Base-by-base conservation (phyloP, 306 rosid genomes). In the Inga oerstediana region DNA sequence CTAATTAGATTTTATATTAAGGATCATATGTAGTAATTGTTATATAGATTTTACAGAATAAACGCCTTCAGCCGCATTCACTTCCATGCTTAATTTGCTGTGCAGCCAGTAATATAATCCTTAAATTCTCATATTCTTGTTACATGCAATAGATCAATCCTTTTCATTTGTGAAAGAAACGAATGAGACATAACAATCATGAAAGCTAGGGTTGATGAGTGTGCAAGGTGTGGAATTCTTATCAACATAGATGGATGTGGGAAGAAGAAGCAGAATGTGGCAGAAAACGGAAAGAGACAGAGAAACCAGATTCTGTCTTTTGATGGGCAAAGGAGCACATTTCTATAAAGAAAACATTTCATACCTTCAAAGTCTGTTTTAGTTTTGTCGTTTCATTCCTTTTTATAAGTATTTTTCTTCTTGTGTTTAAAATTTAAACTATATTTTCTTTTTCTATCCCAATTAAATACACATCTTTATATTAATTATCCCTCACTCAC, bases 251-350 rank as follows among this genome's bases (percentile, higher is more conserved):
- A 82, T 72, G 80, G 70, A 0, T 4, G 59, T 16, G 84, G 75
- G 84, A 86, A 66, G 88, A 87, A 58, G 88, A 87, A 58, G 27
- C 27, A 58, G 64, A 58, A 58, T 20, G 27, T 58, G 64, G 64
- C 30, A 20, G 64, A n/a, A 58, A 58, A 20, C 8, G 30, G 64
- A 59, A 75, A 80, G 85, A 72, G 81, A 86, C 75, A 83, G 73
- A 75, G 64, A 83, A 86, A 84, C 87, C 84, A 86, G 84, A 92
- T 91, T 94, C 94, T 73, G 92, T 88, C 66, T 83, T 87, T 83
- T 61, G 20, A 52, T 52, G 58, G 16, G 68, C 89, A 85, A 87
- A 88, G 85, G 34, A 89, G 79, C n/a, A 82, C 45, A 67, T 16
- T 52, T 6, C 27, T 68, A 56, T 75, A 70, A 80, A 43, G n/a